Conservation (phyloP, 2,329 filamentous ascomycete genomes). For the Talaromyces islandicus region DNA sequence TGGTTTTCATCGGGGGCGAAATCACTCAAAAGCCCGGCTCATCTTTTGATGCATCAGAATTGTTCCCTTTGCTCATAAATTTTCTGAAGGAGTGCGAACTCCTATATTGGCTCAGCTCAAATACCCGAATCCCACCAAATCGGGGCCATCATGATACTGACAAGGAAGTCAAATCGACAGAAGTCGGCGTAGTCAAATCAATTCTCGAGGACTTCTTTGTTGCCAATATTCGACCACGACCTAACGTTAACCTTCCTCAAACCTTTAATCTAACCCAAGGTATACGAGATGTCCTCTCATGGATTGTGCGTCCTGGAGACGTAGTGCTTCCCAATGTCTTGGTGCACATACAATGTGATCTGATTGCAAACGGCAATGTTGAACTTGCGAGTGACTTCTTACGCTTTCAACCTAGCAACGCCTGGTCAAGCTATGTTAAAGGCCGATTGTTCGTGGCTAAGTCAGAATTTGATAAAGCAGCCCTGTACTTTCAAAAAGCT, state of each 20-base stretch:
- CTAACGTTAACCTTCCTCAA: slow-evolving; percentile 32
- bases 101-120: slow-evolving; percentile 55
- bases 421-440: slow-evolving; percentile 70
- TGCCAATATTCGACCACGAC: slow-evolving; percentile 37
- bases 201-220: slow-evolving; percentile 42
- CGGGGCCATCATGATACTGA: slow-evolving; percentile 19
- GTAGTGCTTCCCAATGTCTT: slow-evolving; percentile 53
- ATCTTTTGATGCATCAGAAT: slow-evolving; percentile 54
- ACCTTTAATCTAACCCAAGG: slow-evolving; percentile 38
- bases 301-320: slow-evolving; percentile 48
- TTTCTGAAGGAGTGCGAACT: slow-evolving; percentile 69
- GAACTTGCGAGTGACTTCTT: slow-evolving; percentile 61
- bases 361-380: slow-evolving; percentile 62
- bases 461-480: slow-evolving; percentile 67
- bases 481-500: slow-evolving; percentile 72
- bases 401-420: slow-evolving; percentile 54
- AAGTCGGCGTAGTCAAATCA: slow-evolving; percentile 24
- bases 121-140: slow-evolving; percentile 30
- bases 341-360: slow-evolving; percentile 62
- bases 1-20: slow-evolving; percentile 82
- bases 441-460: slow-evolving; percentile 70
- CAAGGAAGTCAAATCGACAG: slow-evolving; percentile 16
- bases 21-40: slow-evolving; percentile 67
- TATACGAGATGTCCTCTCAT: slow-evolving; percentile 39
- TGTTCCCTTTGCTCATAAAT: slow-evolving; percentile 61